Conservation (phyloP, 2,329 filamentous ascomycete species). For the Ustulina deusta region DNA sequence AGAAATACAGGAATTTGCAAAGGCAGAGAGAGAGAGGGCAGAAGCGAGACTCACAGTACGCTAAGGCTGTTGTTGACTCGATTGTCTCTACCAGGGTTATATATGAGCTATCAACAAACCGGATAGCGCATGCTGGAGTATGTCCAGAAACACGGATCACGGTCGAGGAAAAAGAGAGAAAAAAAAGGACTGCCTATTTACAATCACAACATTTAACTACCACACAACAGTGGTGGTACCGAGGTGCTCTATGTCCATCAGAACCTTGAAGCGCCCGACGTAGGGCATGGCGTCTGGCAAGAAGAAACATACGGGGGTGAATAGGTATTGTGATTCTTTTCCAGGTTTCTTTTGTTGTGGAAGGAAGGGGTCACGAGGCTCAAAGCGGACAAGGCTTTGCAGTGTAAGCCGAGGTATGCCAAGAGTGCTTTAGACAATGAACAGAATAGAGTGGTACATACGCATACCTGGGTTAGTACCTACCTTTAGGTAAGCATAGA, state of each 20-base stretch:
- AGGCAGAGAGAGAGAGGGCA: slow-evolving; percentile 77
- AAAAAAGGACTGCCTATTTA: background rate
- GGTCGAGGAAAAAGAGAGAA: background rate
- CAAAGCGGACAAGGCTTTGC: background rate
- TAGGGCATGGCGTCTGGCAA: background rate
- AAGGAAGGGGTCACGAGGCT: background rate
- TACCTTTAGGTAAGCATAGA: too few species aligned
- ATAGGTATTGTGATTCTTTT: background rate
- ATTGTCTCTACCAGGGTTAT: background rate
- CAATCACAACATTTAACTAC: background rate
- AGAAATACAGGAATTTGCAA: slow-evolving; percentile 75
- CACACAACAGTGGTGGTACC: background rate
- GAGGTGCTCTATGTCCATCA: background rate
- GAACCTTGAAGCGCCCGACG: background rate
- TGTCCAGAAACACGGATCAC: background rate
- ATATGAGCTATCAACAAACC: background rate
- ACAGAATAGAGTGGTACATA: background rate
- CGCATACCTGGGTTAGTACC: too few species aligned
- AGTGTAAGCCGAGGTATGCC: background rate
- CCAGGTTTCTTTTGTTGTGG: background rate
- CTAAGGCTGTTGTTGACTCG: background rate
- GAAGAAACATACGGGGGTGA: background rate
- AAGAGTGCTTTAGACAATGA: slow-evolving; percentile 3
- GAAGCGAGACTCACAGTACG: slow-evolving; percentile 58
- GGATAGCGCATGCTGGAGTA: too few species aligned